These are phyloP conservation scores for Syzygium oleosum DNA, from an alignment of 345 rosid genomes.

Conservation along the genomic window DNA sequence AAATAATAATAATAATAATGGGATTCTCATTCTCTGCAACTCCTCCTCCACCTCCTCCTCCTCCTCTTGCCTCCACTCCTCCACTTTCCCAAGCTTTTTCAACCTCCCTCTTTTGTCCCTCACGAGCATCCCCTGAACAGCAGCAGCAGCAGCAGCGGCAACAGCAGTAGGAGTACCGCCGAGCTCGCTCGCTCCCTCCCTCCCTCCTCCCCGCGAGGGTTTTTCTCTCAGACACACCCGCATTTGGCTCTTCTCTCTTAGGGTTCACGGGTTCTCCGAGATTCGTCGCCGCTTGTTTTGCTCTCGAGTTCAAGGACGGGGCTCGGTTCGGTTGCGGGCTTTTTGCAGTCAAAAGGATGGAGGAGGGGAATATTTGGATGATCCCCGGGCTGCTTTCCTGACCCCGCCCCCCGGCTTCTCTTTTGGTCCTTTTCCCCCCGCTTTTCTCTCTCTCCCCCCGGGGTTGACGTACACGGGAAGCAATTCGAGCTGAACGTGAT, in stretches of 20 bases:
- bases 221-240: background rate
- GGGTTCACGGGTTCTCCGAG: background rate
- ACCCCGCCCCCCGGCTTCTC: background rate
- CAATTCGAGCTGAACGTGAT: constrained; percentile 44
- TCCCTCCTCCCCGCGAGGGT: background rate
- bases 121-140: background rate
- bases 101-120: background rate
- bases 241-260: background rate
- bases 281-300: background rate
- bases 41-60: background rate
- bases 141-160: no score
- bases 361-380: constrained; percentile 8
- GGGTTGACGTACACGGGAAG: constrained; percentile 51
- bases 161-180: no score
- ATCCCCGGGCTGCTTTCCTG: constrained; percentile 11
- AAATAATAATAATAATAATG: background rate
- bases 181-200: no score
- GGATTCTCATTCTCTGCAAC: background rate
- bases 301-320: background rate
- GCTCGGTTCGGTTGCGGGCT: background rate
- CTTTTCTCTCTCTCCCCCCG: constrained; percentile 2
- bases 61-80: background rate
- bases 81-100: background rate
- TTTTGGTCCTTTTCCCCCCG: background rate
- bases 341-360: background rate